Percentiles rank a stretch among this genome's conserved stretches.
phyloP scores from a whole-genome alignment of 129 eudicot genomes.

The Tanacetum coccineum region DNA sequence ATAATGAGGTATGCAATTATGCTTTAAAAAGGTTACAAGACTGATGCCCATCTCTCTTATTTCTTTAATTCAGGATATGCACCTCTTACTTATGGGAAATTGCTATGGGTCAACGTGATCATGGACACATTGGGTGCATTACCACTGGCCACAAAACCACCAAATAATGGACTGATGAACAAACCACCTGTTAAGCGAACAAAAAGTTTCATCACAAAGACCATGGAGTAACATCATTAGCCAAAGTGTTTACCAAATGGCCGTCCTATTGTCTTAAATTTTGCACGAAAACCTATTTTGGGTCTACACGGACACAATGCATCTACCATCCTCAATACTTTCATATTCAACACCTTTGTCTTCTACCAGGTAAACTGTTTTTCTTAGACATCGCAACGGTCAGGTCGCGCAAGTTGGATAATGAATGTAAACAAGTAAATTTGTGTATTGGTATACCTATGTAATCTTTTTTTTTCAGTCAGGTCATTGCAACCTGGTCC shows the following conservation, averaged over 20 bases:
- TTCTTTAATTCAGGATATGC: neutral
- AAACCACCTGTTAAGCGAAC: constrained; percentile 1
- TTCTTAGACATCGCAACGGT: no score
- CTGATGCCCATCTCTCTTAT: neutral
- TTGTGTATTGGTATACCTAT: no score
- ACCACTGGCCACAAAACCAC: constrained; percentile 11
- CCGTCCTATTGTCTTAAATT: constrained; percentile 8
- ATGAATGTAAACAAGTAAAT: no score
- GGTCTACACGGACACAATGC: neutral
- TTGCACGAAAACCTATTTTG: constrained; percentile 2
- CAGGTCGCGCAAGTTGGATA: no score
- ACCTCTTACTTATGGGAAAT: constrained; percentile 6
- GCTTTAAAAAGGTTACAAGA: neutral
- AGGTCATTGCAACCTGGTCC: no score
- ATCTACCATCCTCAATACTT: constrained; percentile 13
- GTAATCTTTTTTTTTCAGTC: no score
- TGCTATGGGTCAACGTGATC: constrained; percentile 18
- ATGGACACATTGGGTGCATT: constrained; percentile 18
- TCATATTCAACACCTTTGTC: constrained; percentile 19
- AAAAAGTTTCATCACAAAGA: neutral
- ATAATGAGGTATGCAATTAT: no score
- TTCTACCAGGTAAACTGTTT: constrained; percentile 4
- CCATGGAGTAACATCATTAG: constrained; percentile 19
- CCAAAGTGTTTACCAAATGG: no score
- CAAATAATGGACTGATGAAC: constrained; percentile 9